phyloP scores from a whole-genome alignment of 1,284 basidiomycete genomes.

The Takashimella koratensis region DNA sequence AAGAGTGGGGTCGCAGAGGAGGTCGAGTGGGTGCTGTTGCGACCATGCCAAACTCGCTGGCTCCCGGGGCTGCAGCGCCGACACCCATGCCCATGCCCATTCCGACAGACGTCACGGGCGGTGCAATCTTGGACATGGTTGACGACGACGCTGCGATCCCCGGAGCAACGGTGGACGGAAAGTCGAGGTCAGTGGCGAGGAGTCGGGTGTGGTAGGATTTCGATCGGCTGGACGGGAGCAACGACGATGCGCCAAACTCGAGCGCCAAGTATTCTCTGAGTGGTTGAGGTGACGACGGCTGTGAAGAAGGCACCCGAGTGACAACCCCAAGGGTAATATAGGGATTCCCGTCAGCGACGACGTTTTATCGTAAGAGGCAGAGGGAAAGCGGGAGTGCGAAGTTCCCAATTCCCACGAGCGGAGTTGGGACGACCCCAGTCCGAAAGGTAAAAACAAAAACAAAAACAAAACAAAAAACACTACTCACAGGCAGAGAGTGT shows the following conservation, averaged over 20 bases:
- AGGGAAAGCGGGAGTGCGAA: no score
- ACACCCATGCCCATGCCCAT: neutral
- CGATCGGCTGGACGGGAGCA: slow-evolving; percentile 10
- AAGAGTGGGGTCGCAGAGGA: slow-evolving; percentile 1
- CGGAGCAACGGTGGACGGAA: slow-evolving; percentile 24
- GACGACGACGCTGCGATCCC: neutral
- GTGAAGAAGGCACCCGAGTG: slow-evolving; percentile 6
- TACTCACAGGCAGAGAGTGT: slow-evolving; percentile 31
- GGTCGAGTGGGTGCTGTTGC: neutral
- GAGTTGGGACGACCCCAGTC: no score
- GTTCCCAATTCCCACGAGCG: no score
- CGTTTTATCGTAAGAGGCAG: no score
- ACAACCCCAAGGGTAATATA: no score
- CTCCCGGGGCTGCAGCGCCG: no score
- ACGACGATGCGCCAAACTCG: neutral
- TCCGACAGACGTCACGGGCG: neutral
- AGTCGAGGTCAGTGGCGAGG: slow-evolving; percentile 22
- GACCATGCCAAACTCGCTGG: neutral
- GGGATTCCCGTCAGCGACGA: neutral
- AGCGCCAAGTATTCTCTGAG: slow-evolving; percentile 30
- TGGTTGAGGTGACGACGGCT: slow-evolving; percentile 25
- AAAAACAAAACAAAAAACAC: neutral
- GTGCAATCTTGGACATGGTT: neutral
- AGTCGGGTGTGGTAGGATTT: slow-evolving; percentile 28
- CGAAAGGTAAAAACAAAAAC: no score